Conservation (phyloP, 805 yeast genomes). For the Komagataella phaffii region DNA sequence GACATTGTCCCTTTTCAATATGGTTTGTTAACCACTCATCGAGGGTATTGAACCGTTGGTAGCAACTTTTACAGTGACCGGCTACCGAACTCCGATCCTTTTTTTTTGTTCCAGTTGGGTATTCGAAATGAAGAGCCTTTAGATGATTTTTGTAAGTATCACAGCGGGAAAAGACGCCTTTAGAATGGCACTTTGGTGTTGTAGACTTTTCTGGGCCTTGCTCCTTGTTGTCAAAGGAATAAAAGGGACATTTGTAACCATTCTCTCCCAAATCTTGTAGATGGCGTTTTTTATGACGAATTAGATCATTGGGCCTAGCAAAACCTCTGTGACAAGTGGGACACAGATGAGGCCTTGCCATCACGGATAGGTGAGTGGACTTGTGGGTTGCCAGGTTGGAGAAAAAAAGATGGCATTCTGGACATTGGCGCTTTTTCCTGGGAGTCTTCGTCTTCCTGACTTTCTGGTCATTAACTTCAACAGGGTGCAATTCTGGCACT, state of each 20-base stretch:
- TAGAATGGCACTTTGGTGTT: slow-evolving; percentile 43
- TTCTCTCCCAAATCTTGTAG: slow-evolving; percentile 55
- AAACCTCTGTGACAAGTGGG: slow-evolving; percentile 72
- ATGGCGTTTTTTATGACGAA: slow-evolving; percentile 78
- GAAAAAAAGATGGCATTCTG: slow-evolving; percentile 32
- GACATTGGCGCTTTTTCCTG: slow-evolving; percentile 22
- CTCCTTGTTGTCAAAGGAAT: slow-evolving; percentile 10
- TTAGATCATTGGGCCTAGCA: slow-evolving; percentile 76
- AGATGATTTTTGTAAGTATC: slow-evolving; percentile 88
- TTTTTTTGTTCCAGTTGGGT: slow-evolving; percentile 79
- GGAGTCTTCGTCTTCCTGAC: slow-evolving; percentile 5
- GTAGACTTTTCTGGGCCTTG: slow-evolving; percentile 4
- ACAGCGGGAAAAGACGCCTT: slow-evolving; percentile 80
- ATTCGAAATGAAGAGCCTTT: slow-evolving; percentile 79
- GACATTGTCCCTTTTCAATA: slow-evolving; percentile 38
- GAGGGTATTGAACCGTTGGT: slow-evolving; percentile 46
- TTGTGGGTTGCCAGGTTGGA: slow-evolving; percentile 77
- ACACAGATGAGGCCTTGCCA: slow-evolving; percentile 68
- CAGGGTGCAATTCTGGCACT: background rate
- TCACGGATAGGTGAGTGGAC: slow-evolving; percentile 62
- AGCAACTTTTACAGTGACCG: slow-evolving; percentile 76
- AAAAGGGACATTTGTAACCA: slow-evolving; percentile 72
- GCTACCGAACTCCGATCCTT: slow-evolving; percentile 52
- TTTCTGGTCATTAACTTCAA: background rate
- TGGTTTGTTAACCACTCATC: slow-evolving; percentile 73